Base-by-base conservation (phyloP, 75 land plant genomes). In the Picea sitchensis region DNA sequence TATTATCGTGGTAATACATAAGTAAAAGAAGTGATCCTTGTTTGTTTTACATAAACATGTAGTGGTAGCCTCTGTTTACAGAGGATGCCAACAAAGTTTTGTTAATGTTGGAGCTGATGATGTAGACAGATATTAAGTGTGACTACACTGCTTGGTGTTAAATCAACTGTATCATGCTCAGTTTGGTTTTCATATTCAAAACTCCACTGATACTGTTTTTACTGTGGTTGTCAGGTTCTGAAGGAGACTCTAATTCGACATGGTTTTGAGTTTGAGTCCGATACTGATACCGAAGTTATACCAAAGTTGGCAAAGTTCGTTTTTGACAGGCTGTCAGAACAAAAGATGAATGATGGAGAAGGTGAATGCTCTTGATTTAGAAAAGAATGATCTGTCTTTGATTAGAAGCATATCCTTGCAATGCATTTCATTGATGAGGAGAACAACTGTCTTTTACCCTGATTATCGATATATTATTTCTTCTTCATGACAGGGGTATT, bases 241-340 rank as follows among this genome's bases (percentile, higher is more conserved):
- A 85, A 85, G 65, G 79, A 85, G 64, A 85, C 85, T 31, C 85
- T 85, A 38, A 32, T 85, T 56, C 87, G 81, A 23, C 87, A 83
- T 83, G 87, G 85, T 9, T 85, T 83, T 75, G 74, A 47, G 41
- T 85, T 85, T 79, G 87, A 83, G 36, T 85, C 85, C 2, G 87
- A 85, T 59, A 85, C 81, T 26, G 87, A 85, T 76, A 85, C 85
- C 15, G 87, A 85, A 65, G 87, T 85, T 5, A 85, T 85, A 62
- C 85, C 87, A 5, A 85, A 85, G 81, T 73, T 85, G 44, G 87
- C 87, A 56, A 85, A 85, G 62, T 85, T 83, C 26, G 87, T 83
- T 11, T 63, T 78, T 44, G 85, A 85, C 54, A 79, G 58, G 18
- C 44, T 83, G 81, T 54, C 85, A 32, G 78, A 62, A 73, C 80